A percentile compares a stretch with the other conserved stretches of the same genome.
Evolutionary conservation across 1,139 yeast species (phyloP).

Genomic region (Candida labiduridarum): DNA sequence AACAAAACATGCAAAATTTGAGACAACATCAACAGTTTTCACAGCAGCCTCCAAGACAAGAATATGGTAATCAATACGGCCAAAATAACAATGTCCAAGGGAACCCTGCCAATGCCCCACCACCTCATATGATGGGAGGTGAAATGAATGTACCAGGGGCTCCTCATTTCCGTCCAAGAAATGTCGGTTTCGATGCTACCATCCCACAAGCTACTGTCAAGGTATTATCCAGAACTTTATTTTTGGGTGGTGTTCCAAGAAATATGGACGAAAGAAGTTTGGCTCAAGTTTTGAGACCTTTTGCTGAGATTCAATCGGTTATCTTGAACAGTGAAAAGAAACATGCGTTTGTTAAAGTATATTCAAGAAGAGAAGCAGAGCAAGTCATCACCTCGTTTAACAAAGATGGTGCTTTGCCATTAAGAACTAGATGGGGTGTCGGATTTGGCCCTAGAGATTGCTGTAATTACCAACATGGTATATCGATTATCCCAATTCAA

Average conservation of each 20-base stretch:
- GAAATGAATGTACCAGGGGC: slow-evolving; percentile 71
- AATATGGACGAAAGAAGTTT: slow-evolving; percentile 77
- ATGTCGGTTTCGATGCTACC: slow-evolving; percentile 66
- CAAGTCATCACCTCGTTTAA: slow-evolving; percentile 62
- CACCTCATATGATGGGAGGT: slow-evolving; percentile 29
- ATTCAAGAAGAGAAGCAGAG: slow-evolving; percentile 93
- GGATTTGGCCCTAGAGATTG: slow-evolving; percentile 99
- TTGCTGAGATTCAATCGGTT: slow-evolving; percentile 91
- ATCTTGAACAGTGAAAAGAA: slow-evolving; percentile 85
- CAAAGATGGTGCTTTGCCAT: slow-evolving; percentile 51
- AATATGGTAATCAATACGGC: not conserved
- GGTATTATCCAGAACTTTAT: slow-evolving; percentile 85
- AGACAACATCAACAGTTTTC: slow-evolving; percentile 14
- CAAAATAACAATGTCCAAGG: not conserved
- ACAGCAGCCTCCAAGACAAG: not conserved
- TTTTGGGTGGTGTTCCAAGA: slow-evolving; percentile 91
- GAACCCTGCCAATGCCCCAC: slow-evolving; percentile 11
- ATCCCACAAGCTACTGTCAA: slow-evolving; percentile 81
- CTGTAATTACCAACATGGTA: slow-evolving; percentile 91
- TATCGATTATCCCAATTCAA: slow-evolving; percentile 80
- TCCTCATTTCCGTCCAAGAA: slow-evolving; percentile 73
- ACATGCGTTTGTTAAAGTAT: slow-evolving; percentile 96
- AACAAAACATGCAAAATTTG: slow-evolving; percentile 14
- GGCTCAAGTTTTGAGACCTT: slow-evolving; percentile 72
- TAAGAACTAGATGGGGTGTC: slow-evolving; percentile 96